A percentile compares a stretch with the other conserved stretches of the same genome.
Conservation (phyloP, 2,329 filamentous ascomycete species). For the Acarospora socialis region DNA sequence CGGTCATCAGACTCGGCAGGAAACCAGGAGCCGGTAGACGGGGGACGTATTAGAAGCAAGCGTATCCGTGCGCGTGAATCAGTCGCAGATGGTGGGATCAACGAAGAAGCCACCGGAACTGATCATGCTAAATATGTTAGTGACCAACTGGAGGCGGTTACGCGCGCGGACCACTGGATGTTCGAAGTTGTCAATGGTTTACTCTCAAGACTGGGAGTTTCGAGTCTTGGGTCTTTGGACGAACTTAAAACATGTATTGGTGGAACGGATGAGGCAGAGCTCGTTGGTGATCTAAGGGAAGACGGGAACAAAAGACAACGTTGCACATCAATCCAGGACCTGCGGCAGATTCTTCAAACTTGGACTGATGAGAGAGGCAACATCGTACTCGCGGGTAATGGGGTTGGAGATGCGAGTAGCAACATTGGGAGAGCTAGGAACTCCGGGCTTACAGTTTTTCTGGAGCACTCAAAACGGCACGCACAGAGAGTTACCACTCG, state of each 20-base stretch:
- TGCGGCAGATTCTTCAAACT: conserved; percentile 6
- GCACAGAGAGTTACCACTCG: conserved; percentile 26
- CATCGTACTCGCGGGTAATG: conserved; percentile 33
- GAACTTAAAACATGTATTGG: too few relatives aligned
- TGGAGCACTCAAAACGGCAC: conserved; percentile 40
- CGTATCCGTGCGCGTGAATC: conserved; percentile 46
- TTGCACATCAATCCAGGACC: too few relatives aligned
- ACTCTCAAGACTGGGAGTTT: conserved; percentile 37
- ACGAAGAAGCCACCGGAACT: conserved; percentile 33
- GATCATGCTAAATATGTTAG: conserved; percentile 41
- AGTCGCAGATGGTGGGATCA: conserved; percentile 31
- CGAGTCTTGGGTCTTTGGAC: conserved; percentile 30
- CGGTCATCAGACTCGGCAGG: conserved; percentile 46
- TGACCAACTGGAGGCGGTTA: conserved; percentile 38
- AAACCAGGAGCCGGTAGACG: conserved; percentile 42
- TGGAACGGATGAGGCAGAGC: too few relatives aligned
- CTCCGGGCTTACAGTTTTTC: conserved; percentile 39
- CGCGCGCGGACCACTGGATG: conserved; percentile 43
- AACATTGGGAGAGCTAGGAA: conserved; percentile 32
- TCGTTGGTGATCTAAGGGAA: too few relatives aligned
- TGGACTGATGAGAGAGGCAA: conserved; percentile 33
- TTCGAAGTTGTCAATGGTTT: conserved; percentile 40
- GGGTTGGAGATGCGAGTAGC: conserved; percentile 33
- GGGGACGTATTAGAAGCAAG: conserved; percentile 44
- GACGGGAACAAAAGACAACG: too few relatives aligned